Evolutionary conservation across 2,329 filamentous ascomycete genomes (phyloP), one percentile per base, ranked within the genome.

Genomic region (Fusarium sp.): DNA sequence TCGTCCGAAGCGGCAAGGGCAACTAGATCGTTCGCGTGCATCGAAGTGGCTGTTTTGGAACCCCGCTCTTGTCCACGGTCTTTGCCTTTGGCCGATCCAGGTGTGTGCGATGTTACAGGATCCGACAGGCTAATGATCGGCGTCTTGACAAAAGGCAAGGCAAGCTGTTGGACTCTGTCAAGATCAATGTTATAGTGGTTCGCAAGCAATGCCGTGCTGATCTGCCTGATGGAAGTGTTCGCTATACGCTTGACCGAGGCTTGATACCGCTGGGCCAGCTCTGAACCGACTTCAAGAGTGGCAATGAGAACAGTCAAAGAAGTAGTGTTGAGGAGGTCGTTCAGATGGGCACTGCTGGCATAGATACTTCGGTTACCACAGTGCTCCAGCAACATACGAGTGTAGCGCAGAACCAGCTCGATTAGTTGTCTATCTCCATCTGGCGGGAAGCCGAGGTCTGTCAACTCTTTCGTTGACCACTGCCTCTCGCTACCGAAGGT

Each of bases 321-420:
- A 4, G 93, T 95, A 44, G 92, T 95, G 79, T 98, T 93, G 62
- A 99, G 87, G 40, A 99, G 86, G 76, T 94, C 91, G 77, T 95
- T 96, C 65, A 99, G 84, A 74, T 97, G 93, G 70, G 91, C 87
- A 78, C 95, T 98, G 83, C 96, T 99, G 64, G 92, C 93, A 79
- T 98, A 99, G 74, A 99, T 90, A 82, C 94, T 98, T 72, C 97
- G 88, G 77, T 99, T 99, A 62, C 95, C 96, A 80, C 96, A 99
- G 77, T 97, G 96, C 78, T 98, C 94, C 52, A 98, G 83, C 31
- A 99, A 85, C 79, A 97, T 88, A 65, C 91, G 89, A 22, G 94
- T 97, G 80, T 99, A 99, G 72, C 88, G 86, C 63, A 99, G 84
- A 55, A 98, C 87, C 31, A 88, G 85, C 77, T 97, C 91, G 57